Conservation (phyloP, 1,284 basidiomycete species). For the Puccinia horiana region DNA sequence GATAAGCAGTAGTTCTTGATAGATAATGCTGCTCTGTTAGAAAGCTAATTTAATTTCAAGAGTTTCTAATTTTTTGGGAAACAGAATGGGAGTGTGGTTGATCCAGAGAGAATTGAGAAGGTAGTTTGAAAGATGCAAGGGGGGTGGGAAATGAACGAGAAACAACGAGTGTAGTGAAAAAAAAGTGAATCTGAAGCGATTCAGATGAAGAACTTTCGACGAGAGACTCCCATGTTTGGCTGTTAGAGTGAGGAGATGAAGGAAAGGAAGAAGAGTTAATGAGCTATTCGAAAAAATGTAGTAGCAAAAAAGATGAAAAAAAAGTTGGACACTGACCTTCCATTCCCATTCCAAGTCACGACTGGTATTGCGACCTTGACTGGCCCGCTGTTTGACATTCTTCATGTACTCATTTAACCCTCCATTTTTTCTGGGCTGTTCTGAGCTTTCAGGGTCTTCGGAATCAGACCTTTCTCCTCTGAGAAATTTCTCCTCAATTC, state of each 20-base stretch:
- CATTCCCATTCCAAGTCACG: constrained; percentile 48
- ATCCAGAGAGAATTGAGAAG: too few relatives aligned
- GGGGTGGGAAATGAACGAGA: too few relatives aligned
- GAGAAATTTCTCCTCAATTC: constrained; percentile 41
- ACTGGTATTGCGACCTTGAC: constrained; percentile 30
- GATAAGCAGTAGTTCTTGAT: too few relatives aligned
- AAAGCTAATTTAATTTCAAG: too few relatives aligned
- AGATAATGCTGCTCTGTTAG: too few relatives aligned
- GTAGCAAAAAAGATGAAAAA: background rate
- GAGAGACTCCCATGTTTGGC: constrained; percentile 48
- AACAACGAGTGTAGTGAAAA: background rate
- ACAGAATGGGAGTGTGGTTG: too few relatives aligned
- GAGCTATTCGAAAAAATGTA: background rate
- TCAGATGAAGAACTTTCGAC: constrained; percentile 40
- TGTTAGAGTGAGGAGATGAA: background rate
- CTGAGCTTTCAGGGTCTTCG: constrained; percentile 45
- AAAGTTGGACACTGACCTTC: constrained; percentile 24
- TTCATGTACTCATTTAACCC: constrained; percentile 43
- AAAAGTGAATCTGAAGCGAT: background rate
- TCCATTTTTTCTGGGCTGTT: constrained; percentile 39
- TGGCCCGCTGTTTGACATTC: constrained; percentile 29
- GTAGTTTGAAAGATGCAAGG: too few relatives aligned
- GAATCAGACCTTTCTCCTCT: constrained; percentile 46
- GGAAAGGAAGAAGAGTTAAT: background rate
- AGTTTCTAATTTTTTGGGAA: too few relatives aligned